These are phyloP conservation scores for Entrophospora sp. DNA, from an alignment of 192 early-diverging fungal species.

Conservation along the genomic window DNA sequence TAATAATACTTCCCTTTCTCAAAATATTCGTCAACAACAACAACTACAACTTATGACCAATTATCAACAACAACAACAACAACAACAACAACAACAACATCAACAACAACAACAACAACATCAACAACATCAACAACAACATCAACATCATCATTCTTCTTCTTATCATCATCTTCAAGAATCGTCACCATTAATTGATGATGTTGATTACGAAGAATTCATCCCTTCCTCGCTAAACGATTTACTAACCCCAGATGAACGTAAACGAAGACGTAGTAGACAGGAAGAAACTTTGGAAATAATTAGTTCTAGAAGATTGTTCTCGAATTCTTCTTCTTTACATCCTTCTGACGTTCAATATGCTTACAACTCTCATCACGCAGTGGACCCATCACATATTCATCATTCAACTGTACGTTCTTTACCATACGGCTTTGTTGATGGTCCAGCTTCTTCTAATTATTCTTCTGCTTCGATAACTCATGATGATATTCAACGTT, in stretches of 20 bases:
- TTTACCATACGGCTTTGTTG: neutral
- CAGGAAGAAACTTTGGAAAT: conserved; percentile 26
- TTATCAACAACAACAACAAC: too few species aligned
- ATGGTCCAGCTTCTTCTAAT: conserved; percentile 2
- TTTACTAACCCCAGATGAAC: conserved; percentile 38
- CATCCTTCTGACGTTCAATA: neutral
- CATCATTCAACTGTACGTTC: conserved; percentile 12
- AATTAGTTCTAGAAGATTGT: conserved; percentile 2
- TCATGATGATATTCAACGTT: conserved; percentile 2
- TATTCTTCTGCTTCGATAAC: too few species aligned
- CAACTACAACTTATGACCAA: too few species aligned
- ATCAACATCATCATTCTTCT: too few species aligned
- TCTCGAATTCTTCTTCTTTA: neutral
- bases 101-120: too few species aligned
- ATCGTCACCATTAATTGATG: neutral
- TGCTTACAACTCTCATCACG: neutral
- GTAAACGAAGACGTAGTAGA: conserved; percentile 31
- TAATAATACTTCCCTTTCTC: too few species aligned
- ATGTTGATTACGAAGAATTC: conserved; percentile 29
- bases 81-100: too few species aligned
- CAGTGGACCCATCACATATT: conserved; percentile 15
- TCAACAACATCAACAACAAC: too few species aligned
- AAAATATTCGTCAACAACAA: too few species aligned
- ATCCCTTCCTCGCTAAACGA: conserved; percentile 47
- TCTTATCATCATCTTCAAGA: conserved; percentile 11